Conservation (phyloP, 257 asterid species). For the Mitragyna speciosa region DNA sequence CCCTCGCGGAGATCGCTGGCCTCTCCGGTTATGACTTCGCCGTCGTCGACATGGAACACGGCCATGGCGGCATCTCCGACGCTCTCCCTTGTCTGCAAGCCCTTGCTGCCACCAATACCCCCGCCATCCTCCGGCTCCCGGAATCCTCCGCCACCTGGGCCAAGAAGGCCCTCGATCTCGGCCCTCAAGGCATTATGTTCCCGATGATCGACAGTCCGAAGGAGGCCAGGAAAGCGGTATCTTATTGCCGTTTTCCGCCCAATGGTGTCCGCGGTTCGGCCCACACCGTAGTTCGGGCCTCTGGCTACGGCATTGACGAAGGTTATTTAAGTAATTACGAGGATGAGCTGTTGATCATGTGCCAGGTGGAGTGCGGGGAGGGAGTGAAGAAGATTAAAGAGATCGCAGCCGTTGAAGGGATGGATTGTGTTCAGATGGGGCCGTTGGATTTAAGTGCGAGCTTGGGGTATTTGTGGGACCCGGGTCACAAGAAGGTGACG, state of each 20-base stretch:
- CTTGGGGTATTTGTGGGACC: constrained; percentile 86
- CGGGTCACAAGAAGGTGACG: constrained; percentile 77
- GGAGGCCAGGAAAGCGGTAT: constrained; percentile 62
- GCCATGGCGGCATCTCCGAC: constrained; percentile 70
- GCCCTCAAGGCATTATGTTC: constrained; percentile 88
- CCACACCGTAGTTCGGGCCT: constrained; percentile 73
- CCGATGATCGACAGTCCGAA: constrained; percentile 81
- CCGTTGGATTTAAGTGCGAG: constrained; percentile 89
- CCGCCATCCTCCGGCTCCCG: constrained; percentile 75
- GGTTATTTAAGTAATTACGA: constrained; percentile 67
- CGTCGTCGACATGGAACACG: constrained; percentile 88
- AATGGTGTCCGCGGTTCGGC: constrained; percentile 81
- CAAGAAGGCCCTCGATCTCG: constrained; percentile 83
- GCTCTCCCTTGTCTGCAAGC: constrained; percentile 78
- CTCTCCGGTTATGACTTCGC: constrained; percentile 80
- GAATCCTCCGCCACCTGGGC: constrained; percentile 73
- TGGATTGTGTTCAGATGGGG: constrained; percentile 83
- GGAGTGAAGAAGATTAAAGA: constrained; percentile 66
- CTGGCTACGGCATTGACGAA: constrained; percentile 66
- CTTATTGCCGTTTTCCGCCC: constrained; percentile 76
- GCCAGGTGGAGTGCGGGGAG: constrained; percentile 70
- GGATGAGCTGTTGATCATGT: constrained; percentile 69
- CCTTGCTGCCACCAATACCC: constrained; percentile 62
- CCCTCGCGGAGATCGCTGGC: constrained; percentile 75
- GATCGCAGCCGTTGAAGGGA: constrained; percentile 68